These are phyloP conservation scores for Aspergillus baeticus DNA, from an alignment of 495 filamentous ascomycete species.

Conservation along the genomic window DNA sequence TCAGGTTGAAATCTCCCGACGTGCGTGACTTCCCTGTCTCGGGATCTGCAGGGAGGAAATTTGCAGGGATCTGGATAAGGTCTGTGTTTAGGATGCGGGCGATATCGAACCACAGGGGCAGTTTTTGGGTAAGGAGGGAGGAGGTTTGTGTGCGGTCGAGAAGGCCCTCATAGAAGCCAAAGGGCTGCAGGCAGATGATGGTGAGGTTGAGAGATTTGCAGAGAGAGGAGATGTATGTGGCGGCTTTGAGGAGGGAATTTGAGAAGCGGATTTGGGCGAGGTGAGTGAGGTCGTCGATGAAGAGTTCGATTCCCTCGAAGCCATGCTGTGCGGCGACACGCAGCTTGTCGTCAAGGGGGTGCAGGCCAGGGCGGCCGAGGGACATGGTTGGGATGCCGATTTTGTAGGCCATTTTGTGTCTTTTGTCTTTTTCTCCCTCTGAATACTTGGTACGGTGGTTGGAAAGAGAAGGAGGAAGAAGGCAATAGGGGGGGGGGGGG, in stretches of 20 bases:
- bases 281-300: constrained; percentile 75
- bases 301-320: constrained; percentile 72
- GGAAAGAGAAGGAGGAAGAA: background rate
- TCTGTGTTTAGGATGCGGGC: constrained; percentile 64
- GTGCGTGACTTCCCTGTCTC: constrained; percentile 32
- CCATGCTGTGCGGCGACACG: constrained; percentile 62
- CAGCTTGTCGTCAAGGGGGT: constrained; percentile 64
- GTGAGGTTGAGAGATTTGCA: constrained; percentile 57
- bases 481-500: background rate
- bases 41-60: constrained; percentile 59
- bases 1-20: constrained; percentile 54
- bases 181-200: constrained; percentile 75
- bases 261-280: constrained; percentile 56
- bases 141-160: constrained; percentile 60
- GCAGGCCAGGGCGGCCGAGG: constrained; percentile 65
- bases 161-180: constrained; percentile 77
- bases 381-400: constrained; percentile 70
- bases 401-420: constrained; percentile 25
- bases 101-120: constrained; percentile 67
- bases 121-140: constrained; percentile 55
- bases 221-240: constrained; percentile 50
- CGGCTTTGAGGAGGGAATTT: constrained; percentile 56
- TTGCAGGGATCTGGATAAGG: constrained; percentile 72
- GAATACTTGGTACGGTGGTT: background rate
- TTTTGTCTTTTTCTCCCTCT: background rate